Evolutionary conservation across 2,329 filamentous ascomycete genomes (phyloP).

Genomic region (Aspergillus sp.): DNA sequence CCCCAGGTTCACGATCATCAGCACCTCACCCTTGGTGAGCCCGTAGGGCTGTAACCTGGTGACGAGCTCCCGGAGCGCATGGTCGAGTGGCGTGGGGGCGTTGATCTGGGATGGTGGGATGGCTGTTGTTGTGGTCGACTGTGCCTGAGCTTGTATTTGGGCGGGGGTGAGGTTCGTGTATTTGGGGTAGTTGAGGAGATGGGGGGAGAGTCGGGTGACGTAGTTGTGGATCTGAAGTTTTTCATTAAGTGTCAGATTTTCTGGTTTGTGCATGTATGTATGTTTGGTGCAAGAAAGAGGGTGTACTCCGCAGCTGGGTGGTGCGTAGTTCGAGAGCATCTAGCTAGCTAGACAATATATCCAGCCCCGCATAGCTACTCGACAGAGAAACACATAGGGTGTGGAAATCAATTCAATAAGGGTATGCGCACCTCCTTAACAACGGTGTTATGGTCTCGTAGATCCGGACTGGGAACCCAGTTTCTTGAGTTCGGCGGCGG

Average conservation of each 20-base stretch:
- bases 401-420: neutral
- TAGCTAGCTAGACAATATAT: neutral
- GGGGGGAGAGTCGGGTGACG: constrained; percentile 41
- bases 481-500: constrained; percentile 39
- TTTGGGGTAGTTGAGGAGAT: constrained; percentile 41
- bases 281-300: neutral
- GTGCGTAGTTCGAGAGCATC: neutral
- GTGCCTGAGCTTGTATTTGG: neutral
- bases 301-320: neutral
- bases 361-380: neutral
- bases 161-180: constrained; percentile 25
- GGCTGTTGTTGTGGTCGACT: neutral
- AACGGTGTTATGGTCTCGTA: constrained; percentile 49
- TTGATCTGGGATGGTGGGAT: constrained; percentile 15
- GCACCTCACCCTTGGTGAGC: constrained; percentile 49
- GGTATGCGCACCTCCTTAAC: constrained; percentile 44
- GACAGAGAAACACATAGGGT: neutral
- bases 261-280: too few relatives aligned
- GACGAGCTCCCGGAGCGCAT: constrained; percentile 41
- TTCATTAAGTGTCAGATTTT: too few relatives aligned
- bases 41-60: constrained; percentile 40
- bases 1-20: constrained; percentile 50
- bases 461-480: constrained; percentile 44
- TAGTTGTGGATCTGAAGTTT: constrained; percentile 49
- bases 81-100: constrained; percentile 37